phyloP scores from a whole-genome alignment of 148 eudicot genomes.

The Persicaria tinctoria region DNA sequence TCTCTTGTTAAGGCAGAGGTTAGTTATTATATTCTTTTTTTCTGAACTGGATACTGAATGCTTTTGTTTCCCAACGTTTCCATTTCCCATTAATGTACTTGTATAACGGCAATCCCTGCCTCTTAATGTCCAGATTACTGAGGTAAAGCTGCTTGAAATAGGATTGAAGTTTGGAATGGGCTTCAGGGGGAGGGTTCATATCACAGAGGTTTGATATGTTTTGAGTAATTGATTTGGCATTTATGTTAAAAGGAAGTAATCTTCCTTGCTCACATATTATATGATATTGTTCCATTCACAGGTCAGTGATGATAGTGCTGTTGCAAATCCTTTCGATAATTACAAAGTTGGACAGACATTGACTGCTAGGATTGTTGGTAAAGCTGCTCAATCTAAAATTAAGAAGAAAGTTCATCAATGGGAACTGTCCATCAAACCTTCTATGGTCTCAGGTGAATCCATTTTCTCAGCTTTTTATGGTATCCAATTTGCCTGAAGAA shows the following conservation, averaged over 20 bases:
- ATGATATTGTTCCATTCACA: slow-evolving; percentile 17
- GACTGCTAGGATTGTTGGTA: slow-evolving; percentile 67
- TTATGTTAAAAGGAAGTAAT: neutral
- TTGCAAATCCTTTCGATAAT: slow-evolving; percentile 55
- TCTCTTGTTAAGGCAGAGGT: slow-evolving; percentile 80
- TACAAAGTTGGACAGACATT: slow-evolving; percentile 75
- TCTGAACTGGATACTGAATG: neutral
- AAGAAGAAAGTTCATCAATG: slow-evolving; percentile 36
- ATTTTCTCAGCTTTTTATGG: neutral
- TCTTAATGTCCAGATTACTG: slow-evolving; percentile 43
- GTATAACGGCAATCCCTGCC: neutral
- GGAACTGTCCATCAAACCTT: slow-evolving; percentile 84
- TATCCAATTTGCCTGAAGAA: neutral
- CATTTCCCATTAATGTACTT: neutral
- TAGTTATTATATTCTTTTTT: neutral
- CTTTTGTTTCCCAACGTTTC: neutral
- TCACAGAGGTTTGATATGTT: slow-evolving; percentile 58
- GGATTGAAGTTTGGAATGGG: slow-evolving; percentile 81
- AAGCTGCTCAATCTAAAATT: slow-evolving; percentile 29
- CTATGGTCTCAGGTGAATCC: slow-evolving; percentile 49
- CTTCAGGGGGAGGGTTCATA: slow-evolving; percentile 68
- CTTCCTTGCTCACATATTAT: neutral
- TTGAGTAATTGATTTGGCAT: neutral
- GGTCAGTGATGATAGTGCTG: slow-evolving; percentile 46
- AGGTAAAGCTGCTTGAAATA: slow-evolving; percentile 81